Conservation (phyloP, 257 asterid species). For the Salvia miltiorrhiza region DNA sequence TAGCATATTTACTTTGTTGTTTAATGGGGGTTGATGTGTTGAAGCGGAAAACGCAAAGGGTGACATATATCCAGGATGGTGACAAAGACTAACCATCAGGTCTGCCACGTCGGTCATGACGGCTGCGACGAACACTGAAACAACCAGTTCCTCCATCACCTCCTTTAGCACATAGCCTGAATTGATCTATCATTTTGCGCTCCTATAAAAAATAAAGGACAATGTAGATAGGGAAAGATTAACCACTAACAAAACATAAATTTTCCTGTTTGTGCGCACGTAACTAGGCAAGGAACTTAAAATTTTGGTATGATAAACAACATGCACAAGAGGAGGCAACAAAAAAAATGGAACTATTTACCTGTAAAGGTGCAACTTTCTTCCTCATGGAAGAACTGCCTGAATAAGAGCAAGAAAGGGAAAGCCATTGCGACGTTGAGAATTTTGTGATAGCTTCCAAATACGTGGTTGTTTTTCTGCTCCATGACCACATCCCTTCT, state of each 20-base stretch:
- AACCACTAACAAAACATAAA: neutral
- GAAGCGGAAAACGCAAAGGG: neutral
- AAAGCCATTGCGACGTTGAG: conserved; percentile 42
- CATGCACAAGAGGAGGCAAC: neutral
- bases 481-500: conserved; percentile 38
- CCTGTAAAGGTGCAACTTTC: conserved; percentile 83
- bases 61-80: neutral
- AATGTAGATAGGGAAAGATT: neutral
- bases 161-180: conserved; percentile 81
- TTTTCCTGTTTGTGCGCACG: neutral
- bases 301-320: neutral
- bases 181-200: conserved; percentile 78
- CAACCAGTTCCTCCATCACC: conserved; percentile 98
- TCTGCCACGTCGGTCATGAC: conserved; percentile 75
- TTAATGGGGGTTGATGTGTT: neutral
- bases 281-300: neutral
- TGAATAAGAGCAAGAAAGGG: conserved; percentile 45
- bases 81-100: conserved; percentile 70
- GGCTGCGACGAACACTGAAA: conserved; percentile 75
- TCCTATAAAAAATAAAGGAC: conserved; percentile 51
- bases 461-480: conserved; percentile 27
- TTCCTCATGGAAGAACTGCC: conserved; percentile 43
- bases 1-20: neutral
- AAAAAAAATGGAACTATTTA: conserved; percentile 11
- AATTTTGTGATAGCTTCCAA: conserved; percentile 26